Evolutionary conservation across 768 basidiomycete species (phyloP), one percentile per base, ranked within the genome.

Genomic region (Cystobasidium ongulense): DNA sequence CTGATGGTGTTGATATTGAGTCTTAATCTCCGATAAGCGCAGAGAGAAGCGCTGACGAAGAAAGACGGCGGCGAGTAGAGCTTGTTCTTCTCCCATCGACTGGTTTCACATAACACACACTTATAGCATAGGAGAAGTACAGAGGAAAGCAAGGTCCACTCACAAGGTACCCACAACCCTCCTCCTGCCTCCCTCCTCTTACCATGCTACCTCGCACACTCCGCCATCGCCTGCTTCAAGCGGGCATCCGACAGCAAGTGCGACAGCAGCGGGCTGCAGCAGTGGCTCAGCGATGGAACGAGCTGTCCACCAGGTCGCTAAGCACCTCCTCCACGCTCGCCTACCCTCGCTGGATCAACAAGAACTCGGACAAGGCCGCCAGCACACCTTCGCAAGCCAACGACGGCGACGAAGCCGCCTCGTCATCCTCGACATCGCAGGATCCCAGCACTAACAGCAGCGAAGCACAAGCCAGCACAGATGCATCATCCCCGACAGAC

Each of bases 291-390:
- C 65, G 29, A 46, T 52, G 23, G n/a, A 41, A 17, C 17, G 63
- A 64, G 36, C 33, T 64, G 38, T 36, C 38, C 13, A 38, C 5
- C 23, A 46, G 21, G 27, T n/a, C 63, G 8, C 23, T 67, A 15
- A 27, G 25, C 15, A 61, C 68, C 5, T 57, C 68, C 4, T 33
- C 33, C 8, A 27, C 53, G 8, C 46, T 33, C 38, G 1, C 10
- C 21, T 57, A 71, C 38, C 68, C 68, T n/a, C 68, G 68, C 23
- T 71, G 68, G 68, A 43, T 71, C 68, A 71, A 71, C 54, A 57
- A 54, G 52, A 54, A 25, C 21, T 39, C 52, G 3, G 68, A 71
- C 25, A 71, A 38, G 25, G 21, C 63, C 13, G 35, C 33, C 4
- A 15, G 11, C 27, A 35, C 38, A 4, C 35, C 57, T 18, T 2